Base-by-base conservation (phyloP, 169 alveolate species). In the Plasmodium billcollinsi region DNA sequence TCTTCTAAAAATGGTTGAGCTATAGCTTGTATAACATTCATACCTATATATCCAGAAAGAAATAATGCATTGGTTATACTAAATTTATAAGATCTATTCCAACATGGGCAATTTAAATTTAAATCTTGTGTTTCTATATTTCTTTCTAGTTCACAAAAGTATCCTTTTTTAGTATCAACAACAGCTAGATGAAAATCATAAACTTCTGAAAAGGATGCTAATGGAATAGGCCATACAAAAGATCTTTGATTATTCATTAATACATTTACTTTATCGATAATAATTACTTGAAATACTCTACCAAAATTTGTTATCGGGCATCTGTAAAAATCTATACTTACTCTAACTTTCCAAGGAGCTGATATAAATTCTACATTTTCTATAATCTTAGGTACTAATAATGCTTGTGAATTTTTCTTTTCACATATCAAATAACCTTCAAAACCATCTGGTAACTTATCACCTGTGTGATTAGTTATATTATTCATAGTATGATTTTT, bases 321-420 rank as follows among this genome's bases (percentile, higher is more conserved):
- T 69, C 24, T 69, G 8, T 67, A 70, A 43, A 83, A 15, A 59
- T 39, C 63, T 33, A 83, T 21, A 12, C 74, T 70, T 43, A 69
- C 91, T 45, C 74, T 45, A 33, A 83, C 91, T 43, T 43, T 54
- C 91, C 91, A 83, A 3, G 80, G 91, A n/a, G 74, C 67, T 15
- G 85, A 7, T 20, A 69, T 61, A 58, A 83, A 83, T 62, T 83
- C 74, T 0, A 83, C 91, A 26, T 39, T 11, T 15, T 83, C 62
- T 15, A 43, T 0, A 5, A 18, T 9, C 50, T 83, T 83, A 15
- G 91, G 91, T 15, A 63, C 73, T 70, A 83, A 45, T 21, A 83
- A 1, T n/a, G 83, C 91, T 11, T 69, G 12, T 9, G 73, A 7
- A 47, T 83, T 24, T 54, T 83, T 69, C 12, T 70, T 67, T 5